Evolutionary conservation across 768 basidiomycete genomes (phyloP).

Genomic region (Fistulinella prunicolor): DNA sequence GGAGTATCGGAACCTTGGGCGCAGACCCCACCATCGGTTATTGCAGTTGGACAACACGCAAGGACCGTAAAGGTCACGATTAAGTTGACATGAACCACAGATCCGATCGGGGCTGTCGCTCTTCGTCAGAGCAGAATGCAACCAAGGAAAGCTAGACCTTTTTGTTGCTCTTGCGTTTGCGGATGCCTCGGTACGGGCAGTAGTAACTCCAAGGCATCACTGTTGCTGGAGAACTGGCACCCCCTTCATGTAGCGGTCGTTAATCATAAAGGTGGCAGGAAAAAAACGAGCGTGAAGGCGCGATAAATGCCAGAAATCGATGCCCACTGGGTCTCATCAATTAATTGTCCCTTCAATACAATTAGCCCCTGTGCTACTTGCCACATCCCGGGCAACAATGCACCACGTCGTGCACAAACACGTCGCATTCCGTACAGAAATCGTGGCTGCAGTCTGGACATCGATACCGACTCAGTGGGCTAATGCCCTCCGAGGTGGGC

Average conservation of each 20-base stretch:
- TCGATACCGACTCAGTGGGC: conserved; percentile 81
- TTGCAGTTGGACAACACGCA: conserved; percentile 77
- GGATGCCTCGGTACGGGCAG: conserved; percentile 56
- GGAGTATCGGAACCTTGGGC: conserved; percentile 57
- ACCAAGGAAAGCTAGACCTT: conserved; percentile 78
- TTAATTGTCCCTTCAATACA: neutral
- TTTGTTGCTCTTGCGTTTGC: conserved; percentile 66
- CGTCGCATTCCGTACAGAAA: conserved; percentile 95
- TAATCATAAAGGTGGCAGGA: conserved; percentile 41
- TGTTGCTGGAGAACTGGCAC: conserved; percentile 78
- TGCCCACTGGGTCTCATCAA: neutral
- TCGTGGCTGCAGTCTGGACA: conserved; percentile 84
- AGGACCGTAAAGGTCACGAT: too few relatives aligned
- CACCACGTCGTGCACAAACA: conserved; percentile 92
- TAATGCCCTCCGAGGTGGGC: conserved; percentile 61
- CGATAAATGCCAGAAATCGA: neutral
- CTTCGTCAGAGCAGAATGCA: conserved; percentile 88
- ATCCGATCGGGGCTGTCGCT: too few relatives aligned
- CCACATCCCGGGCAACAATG: conserved; percentile 93
- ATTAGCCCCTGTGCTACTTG: conserved; percentile 34
- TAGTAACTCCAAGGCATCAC: conserved; percentile 66
- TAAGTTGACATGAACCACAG: too few relatives aligned
- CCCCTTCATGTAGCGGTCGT: conserved; percentile 69
- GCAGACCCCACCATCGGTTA: conserved; percentile 55
- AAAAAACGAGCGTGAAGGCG: too few relatives aligned